A percentile compares a stretch with the other conserved stretches of the same genome.
phyloP scores from a whole-genome alignment of 148 eudicot genomes.

The Tetragonia tetragonoides region DNA sequence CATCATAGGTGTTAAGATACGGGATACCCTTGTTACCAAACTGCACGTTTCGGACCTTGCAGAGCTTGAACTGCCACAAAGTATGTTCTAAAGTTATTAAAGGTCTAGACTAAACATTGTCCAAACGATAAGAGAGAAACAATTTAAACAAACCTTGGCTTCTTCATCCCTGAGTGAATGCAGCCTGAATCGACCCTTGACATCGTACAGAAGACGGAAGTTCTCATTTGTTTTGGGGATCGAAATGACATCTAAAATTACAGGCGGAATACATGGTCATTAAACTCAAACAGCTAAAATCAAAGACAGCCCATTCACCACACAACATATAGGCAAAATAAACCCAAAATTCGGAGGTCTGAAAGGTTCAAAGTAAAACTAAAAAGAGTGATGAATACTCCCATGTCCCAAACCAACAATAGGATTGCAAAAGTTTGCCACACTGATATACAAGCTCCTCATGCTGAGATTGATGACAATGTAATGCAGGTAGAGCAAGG shows the following conservation, averaged over 20 bases:
- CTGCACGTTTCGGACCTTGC: constrained; percentile 58
- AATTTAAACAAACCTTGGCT: constrained; percentile 41
- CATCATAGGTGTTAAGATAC: constrained; percentile 58
- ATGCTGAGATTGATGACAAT: neutral
- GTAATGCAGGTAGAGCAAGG: neutral
- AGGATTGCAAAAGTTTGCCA: neutral
- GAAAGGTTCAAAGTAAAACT: no score
- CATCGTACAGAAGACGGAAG: constrained; percentile 63
- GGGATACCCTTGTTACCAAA: constrained; percentile 62
- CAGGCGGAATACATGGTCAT: no score
- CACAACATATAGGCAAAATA: neutral
- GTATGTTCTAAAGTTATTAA: neutral
- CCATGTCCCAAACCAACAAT: no score
- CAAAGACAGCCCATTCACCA: neutral
- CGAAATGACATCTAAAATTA: constrained; percentile 49
- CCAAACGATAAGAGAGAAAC: neutral
- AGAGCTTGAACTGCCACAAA: constrained; percentile 48
- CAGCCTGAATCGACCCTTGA: constrained; percentile 61
- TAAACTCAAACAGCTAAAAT: neutral
- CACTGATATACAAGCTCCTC: neutral
- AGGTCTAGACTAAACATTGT: neutral
- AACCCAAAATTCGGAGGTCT: no score
- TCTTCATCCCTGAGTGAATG: constrained; percentile 63
- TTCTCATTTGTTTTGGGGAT: constrained; percentile 62
- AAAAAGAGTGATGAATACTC: no score